Evolutionary conservation across 1,284 basidiomycete species (phyloP).

Genomic region (Ganoderma lucidum): DNA sequence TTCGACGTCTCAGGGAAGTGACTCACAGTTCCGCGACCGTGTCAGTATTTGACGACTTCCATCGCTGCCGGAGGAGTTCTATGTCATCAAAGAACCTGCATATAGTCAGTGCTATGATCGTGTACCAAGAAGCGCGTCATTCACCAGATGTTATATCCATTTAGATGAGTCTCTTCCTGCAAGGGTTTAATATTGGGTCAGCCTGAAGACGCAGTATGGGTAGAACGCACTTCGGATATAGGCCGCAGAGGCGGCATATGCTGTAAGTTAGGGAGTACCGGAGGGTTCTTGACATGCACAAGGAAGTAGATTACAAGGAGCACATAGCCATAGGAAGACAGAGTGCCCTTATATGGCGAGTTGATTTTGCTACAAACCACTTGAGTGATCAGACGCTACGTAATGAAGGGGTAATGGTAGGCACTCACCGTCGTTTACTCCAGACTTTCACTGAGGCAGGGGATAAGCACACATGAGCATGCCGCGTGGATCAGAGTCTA

Average conservation of each 20-base stretch:
- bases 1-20: not conserved
- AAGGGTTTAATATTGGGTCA: conserved; percentile 25
- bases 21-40: conserved; percentile 91
- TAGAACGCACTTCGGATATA: conserved; percentile 65
- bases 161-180: conserved; percentile 87
- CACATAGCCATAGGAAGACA: conserved; percentile 98
- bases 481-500: not conserved
- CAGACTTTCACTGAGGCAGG: conserved; percentile 89
- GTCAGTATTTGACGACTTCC: conserved; percentile 94
- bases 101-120: conserved; percentile 16
- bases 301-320: conserved; percentile 98
- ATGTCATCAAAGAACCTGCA: conserved; percentile 96
- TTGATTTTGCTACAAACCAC: conserved; percentile 85
- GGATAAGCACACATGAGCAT: conserved; percentile 4
- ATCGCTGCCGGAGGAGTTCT: conserved; percentile 88
- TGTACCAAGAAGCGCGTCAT: conserved; percentile 21
- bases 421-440: conserved; percentile 88
- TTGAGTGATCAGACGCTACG: conserved; percentile 14
- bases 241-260: conserved; percentile 88
- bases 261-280: conserved; percentile 92
- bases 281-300: conserved; percentile 95
- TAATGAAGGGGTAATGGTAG: not conserved
- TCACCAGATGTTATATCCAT: conserved; percentile 86
- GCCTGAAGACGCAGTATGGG: conserved; percentile 21
- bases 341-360: conserved; percentile 95